phyloP scores from a whole-genome alignment of 73 alveolate genomes.

The Paramecium biaurelia region DNA sequence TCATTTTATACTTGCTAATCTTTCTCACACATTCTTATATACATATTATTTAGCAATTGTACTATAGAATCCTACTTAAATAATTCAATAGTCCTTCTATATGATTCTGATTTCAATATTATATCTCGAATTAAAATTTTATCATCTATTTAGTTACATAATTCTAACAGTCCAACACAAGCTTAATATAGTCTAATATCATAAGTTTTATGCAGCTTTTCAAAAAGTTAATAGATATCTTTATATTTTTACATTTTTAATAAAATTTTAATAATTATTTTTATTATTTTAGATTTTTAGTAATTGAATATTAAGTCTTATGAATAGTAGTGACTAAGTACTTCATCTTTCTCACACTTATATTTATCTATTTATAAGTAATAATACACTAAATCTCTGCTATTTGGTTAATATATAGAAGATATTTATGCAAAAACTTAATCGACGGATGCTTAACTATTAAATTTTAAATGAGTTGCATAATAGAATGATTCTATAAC shows the following conservation, averaged over 20 bases:
- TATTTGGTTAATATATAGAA: background rate
- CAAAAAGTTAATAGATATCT: background rate
- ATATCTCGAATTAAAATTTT: background rate
- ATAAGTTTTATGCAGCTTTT: background rate
- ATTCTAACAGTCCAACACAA: background rate
- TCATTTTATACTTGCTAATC: background rate
- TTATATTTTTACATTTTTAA: background rate
- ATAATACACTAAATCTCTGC: slow-evolving; percentile 21
- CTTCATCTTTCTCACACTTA: background rate
- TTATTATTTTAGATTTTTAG: background rate
- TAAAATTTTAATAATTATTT: background rate
- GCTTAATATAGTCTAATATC: background rate
- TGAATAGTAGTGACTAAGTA: background rate
- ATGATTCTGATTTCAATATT: background rate
- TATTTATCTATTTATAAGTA: background rate
- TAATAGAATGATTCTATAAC: background rate
- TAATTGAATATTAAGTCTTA: background rate
- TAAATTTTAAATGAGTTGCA: background rate
- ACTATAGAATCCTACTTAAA: background rate
- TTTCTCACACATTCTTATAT: background rate
- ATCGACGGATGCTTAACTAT: background rate
- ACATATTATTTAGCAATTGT: background rate
- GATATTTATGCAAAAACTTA: background rate
- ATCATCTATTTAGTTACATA: background rate
- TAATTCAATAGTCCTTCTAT: background rate